Conservation (phyloP, 495 filamentous ascomycete species). For the Sabuloglossum arenarium region DNA sequence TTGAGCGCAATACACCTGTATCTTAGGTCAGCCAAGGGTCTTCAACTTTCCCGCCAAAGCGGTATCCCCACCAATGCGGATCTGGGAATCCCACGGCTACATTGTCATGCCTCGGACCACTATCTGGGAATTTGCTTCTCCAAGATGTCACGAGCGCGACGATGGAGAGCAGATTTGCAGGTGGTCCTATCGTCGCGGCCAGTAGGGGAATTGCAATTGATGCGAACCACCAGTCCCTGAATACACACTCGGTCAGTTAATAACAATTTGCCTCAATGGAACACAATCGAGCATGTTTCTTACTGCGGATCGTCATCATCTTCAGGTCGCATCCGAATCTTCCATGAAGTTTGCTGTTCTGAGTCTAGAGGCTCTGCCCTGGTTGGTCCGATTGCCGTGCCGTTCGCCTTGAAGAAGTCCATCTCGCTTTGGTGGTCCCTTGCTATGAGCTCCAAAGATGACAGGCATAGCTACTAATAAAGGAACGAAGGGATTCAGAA, state of each 20-base stretch:
- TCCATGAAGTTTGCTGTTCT: not conserved
- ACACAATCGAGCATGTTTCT: not conserved
- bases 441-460: not conserved
- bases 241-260: not conserved
- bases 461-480: not conserved
- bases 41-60: constrained; percentile 1
- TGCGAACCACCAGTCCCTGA: constrained; percentile 52
- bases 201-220: constrained; percentile 56
- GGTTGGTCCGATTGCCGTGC: not conserved
- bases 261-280: not conserved
- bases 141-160: constrained; percentile 48
- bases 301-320: constrained; percentile 28
- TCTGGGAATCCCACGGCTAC: constrained; percentile 24
- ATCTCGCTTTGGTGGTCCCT: not conserved
- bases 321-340: constrained; percentile 18
- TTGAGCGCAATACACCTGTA: constrained; percentile 30
- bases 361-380: not conserved
- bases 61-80: constrained; percentile 27
- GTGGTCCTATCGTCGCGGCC: constrained; percentile 47
- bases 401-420: not conserved
- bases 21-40: constrained; percentile 13
- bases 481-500: not conserved
- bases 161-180: constrained; percentile 61
- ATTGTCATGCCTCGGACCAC: constrained; percentile 18
- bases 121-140: constrained; percentile 25